A percentile compares a stretch with the other conserved stretches of the same genome.
phyloP scores from a whole-genome alignment of 2,329 filamentous ascomycete species.

The Cladophialophora immunda region DNA sequence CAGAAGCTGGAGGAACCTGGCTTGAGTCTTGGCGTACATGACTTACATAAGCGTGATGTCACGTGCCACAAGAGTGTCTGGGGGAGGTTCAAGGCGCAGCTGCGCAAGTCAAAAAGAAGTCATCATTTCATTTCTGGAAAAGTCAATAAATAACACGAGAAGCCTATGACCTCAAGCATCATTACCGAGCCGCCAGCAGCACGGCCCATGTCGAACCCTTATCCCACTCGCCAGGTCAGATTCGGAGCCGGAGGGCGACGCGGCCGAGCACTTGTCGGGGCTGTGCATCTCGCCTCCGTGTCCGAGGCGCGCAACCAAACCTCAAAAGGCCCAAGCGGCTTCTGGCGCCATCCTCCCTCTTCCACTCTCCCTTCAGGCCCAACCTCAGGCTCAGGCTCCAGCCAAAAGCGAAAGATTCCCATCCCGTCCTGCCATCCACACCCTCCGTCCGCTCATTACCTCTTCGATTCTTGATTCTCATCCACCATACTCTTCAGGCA shows the following conservation, averaged over 20 bases:
- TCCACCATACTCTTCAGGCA: conserved; percentile 19
- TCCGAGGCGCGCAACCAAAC: conserved; percentile 8
- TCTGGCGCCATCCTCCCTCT: conserved; percentile 4
- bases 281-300: conserved; percentile 8
- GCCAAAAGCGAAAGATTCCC: conserved; percentile 22
- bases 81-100: background rate
- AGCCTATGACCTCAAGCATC: background rate
- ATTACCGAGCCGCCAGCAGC: background rate
- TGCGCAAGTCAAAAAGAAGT: background rate
- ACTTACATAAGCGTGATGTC: background rate
- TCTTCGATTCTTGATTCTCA: conserved; percentile 5
- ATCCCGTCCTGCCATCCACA: conserved; percentile 4
- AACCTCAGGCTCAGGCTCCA: conserved; percentile 29
- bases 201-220: background rate
- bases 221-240: conserved; percentile 1
- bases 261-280: conserved; percentile 19
- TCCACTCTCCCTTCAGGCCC: conserved; percentile 1
- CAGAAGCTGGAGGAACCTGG: background rate
- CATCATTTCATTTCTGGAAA: background rate
- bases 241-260: conserved; percentile 41
- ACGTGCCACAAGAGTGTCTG: background rate
- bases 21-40: background rate
- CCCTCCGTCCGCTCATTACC: background rate
- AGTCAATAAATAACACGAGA: background rate
- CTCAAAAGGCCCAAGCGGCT: conserved; percentile 17